Base-by-base conservation (phyloP, 139 green algal species). In the Micromonas commoda region DNA sequence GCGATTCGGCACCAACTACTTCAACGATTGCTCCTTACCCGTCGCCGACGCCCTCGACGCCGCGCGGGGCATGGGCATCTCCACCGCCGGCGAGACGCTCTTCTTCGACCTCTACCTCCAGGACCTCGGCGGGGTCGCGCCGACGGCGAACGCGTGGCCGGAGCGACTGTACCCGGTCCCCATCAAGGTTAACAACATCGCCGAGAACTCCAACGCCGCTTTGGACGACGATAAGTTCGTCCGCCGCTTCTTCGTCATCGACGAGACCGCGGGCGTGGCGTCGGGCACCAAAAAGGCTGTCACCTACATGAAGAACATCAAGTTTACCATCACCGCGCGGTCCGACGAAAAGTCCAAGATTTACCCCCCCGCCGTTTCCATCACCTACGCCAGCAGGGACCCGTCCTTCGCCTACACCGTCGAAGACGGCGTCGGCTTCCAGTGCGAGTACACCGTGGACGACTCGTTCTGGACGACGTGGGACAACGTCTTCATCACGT, bases 381-480 rank as follows among this genome's bases (percentile, higher is more conserved):
- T 57, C 45, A 57, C 45, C 9, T 57, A 57, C 45, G 45, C 45
- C 45, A 9, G 16, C 9, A 9, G 45, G 9, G 45, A 23, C 9
- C 45, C 45, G 65, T 51, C 4, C 26, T 73, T 16, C 23, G 28
- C 26, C 3, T 73, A 57, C 45, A 57, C 45, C 9, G 16, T 16
- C 45, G 45, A 57, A 57, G 45, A 57, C 9, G 9, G 9, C 45
- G 16, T 57, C n/a, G n/a, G n/a, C n/a, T n/a, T n/a, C n/a, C n/a
- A n/a, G n/a, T n/a, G n/a, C n/a, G n/a, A n/a, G n/a, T n/a, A n/a
- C n/a, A n/a, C n/a, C n/a, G n/a, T n/a, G n/a, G n/a, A n/a, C n/a
- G n/a, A n/a, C 24, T 68, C 60, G 19, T 68, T 68, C 60, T 13
- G n/a, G 60, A 68, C 60, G 60, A 68, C 60, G 60, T 68, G 24